Evolutionary conservation across 2,329 filamentous ascomycete genomes (phyloP).

Genomic region (Cylindrodendrum hubeiense): DNA sequence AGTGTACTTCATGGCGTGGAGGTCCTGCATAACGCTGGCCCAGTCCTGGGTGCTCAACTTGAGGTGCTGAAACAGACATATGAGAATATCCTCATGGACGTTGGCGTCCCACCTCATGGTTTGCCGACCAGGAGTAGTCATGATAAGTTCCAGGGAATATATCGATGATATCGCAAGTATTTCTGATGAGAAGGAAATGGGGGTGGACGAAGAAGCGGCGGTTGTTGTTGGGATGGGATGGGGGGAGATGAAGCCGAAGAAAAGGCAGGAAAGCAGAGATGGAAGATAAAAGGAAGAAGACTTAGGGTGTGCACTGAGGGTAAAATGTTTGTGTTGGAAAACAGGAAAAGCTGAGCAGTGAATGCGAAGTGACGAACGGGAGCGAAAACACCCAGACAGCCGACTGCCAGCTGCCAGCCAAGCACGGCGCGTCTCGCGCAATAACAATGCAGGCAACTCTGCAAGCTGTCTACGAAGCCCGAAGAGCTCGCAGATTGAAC

Average conservation of each 20-base stretch:
- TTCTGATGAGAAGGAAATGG: neutral
- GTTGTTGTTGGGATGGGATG: neutral
- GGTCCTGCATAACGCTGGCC: slow-evolving; percentile 52
- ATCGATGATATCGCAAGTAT: neutral
- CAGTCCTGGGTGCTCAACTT: slow-evolving; percentile 49
- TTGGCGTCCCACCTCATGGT: slow-evolving; percentile 56
- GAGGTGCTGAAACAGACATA: slow-evolving; percentile 54
- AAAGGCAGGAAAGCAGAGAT: slow-evolving; percentile 18
- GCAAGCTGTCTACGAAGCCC: neutral
- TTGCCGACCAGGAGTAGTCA: slow-evolving; percentile 48
- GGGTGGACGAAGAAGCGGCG: slow-evolving; percentile 17
- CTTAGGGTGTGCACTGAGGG: slow-evolving; percentile 16
- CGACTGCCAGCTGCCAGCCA: neutral
- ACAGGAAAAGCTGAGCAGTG: neutral
- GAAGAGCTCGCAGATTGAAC: neutral
- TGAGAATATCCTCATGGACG: slow-evolving; percentile 59
- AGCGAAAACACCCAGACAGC: neutral
- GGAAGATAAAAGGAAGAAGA: neutral
- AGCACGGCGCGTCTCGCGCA: neutral
- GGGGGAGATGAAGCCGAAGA: neutral
- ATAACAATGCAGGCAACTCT: neutral
- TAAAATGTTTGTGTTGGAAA: slow-evolving; percentile 1
- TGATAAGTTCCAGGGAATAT: slow-evolving; percentile 22
- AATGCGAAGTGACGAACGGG: neutral
- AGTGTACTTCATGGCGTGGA: slow-evolving; percentile 53